These are phyloP conservation scores for Botrytis sinoallii DNA, from an alignment of 2,329 filamentous ascomycete species.

Conservation along the genomic window DNA sequence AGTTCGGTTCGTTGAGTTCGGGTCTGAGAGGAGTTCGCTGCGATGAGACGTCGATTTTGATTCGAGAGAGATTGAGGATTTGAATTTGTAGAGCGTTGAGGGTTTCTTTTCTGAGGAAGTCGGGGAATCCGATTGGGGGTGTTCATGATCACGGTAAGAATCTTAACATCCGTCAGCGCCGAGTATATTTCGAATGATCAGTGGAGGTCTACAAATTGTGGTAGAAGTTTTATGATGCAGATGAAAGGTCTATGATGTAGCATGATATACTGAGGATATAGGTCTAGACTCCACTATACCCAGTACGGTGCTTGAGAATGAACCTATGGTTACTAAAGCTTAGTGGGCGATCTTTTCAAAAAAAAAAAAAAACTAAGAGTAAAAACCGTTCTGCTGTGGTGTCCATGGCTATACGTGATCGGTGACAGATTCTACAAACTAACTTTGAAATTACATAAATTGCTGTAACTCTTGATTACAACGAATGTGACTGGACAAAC, in stretches of 20 bases:
- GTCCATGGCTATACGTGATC: not conserved
- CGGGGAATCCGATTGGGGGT: not conserved
- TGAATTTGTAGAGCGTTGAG: not conserved
- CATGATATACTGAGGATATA: not conserved
- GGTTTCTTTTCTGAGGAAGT: not conserved
- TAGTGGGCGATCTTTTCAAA: not conserved
- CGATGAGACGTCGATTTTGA: not conserved
- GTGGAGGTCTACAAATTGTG: not conserved
- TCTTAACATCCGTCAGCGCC: not conserved
- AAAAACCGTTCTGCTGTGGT: not conserved
- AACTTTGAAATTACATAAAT: not conserved
- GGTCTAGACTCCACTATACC: not conserved
- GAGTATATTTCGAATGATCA: not conserved
- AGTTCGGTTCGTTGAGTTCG: not conserved
- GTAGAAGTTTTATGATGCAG: not conserved
- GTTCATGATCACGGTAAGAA: not conserved
- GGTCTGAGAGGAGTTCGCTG: not conserved
- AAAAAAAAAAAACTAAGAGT: too few species aligned
- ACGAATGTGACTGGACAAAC: not conserved
- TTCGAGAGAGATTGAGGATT: not conserved
- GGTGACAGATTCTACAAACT: not conserved
- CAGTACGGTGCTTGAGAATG: not conserved
- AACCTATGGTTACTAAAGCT: not conserved
- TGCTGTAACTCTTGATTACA: not conserved
- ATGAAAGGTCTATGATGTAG: not conserved